Evolutionary conservation across 1,284 basidiomycete genomes (phyloP), one percentile per base, ranked within the genome.

Genomic region (Malassezia dermatis): DNA sequence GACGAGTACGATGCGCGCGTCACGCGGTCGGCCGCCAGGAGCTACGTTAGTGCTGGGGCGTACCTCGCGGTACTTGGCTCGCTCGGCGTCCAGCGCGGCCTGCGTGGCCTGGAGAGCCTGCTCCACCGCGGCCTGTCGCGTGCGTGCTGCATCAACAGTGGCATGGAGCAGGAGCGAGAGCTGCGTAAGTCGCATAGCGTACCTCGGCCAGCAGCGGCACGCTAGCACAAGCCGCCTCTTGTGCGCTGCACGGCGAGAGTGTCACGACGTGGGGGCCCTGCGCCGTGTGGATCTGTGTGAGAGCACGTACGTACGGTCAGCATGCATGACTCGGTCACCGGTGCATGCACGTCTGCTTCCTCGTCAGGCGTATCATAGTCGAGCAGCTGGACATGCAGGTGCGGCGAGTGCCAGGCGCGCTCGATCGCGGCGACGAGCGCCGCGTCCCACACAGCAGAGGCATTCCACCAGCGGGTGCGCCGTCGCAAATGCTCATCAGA

Each of bases 41-140:
- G 54, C 47, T 55, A 28, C 19, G 19, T 21, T 2, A 21, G 13
- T 19, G 21, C 17, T 3, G 0, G 3, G 3, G 44, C 51, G 35
- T 46, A 52, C 51, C 27, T 47, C 44, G 15, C 54, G 54, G 37
- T 56, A 56, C 49, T 56, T 56, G 42, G 35, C 31, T 3, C 54
- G 54, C 45, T 56, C 54, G 4, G 34, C 21, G 24, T 51, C 49
- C 11, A 56, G 39, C 7, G 32, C 34, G 2, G 24, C 27, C 8
- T 47, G 54, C 8, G 47, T 7, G 30, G 13, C 47, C 3, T 24
- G 28, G 10, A 56, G 35, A 13, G 49, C 49, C 6, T 34, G 28
- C 24, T 56, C 35, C 7, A 48, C 17, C 19, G 31, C 15, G 8
- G 31, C 13, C 15, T 50, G 8, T 13, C 37, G 48, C 19, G 27